phyloP scores from a whole-genome alignment of 495 filamentous ascomycete species.

The Aspergillus avenaceus region DNA sequence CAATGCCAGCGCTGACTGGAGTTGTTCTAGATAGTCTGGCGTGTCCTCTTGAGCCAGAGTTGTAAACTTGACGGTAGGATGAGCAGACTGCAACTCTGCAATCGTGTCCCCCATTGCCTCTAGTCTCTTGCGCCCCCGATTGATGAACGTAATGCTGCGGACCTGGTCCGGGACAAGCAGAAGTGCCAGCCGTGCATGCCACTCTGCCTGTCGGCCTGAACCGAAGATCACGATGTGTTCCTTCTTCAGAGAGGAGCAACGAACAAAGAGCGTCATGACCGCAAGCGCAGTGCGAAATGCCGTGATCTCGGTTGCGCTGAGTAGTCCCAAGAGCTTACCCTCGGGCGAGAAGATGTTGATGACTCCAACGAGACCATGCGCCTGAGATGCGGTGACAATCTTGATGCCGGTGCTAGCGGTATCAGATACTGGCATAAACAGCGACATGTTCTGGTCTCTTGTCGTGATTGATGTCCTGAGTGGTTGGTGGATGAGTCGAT shows the following conservation, averaged over 20 bases:
- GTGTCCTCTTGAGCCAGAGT: slow-evolving; percentile 30
- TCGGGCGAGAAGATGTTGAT: slow-evolving; percentile 70
- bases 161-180: slow-evolving; percentile 58
- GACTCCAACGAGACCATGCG: slow-evolving; percentile 53
- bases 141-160: slow-evolving; percentile 70
- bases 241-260: slow-evolving; percentile 44
- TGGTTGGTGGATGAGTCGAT: slow-evolving; percentile 61
- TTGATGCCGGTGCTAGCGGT: slow-evolving; percentile 56
- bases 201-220: slow-evolving; percentile 83
- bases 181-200: slow-evolving; percentile 82
- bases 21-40: slow-evolving; percentile 20
- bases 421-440: slow-evolving; percentile 86
- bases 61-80: slow-evolving; percentile 22
- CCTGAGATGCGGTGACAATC: slow-evolving; percentile 49
- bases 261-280: slow-evolving; percentile 67
- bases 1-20: slow-evolving; percentile 21
- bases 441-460: slow-evolving; percentile 65
- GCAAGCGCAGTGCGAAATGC: slow-evolving; percentile 92
- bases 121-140: slow-evolving; percentile 55
- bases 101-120: slow-evolving; percentile 24
- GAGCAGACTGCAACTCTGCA: slow-evolving; percentile 15
- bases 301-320: slow-evolving; percentile 82
- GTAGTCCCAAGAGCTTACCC: slow-evolving; percentile 69
- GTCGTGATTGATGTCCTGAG: slow-evolving; percentile 64
- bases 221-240: slow-evolving; percentile 79